Percentiles rank a stretch among this genome's conserved stretches.
phyloP scores from a whole-genome alignment of 2,329 filamentous ascomycete species.

The Coleophoma crateriformis region DNA sequence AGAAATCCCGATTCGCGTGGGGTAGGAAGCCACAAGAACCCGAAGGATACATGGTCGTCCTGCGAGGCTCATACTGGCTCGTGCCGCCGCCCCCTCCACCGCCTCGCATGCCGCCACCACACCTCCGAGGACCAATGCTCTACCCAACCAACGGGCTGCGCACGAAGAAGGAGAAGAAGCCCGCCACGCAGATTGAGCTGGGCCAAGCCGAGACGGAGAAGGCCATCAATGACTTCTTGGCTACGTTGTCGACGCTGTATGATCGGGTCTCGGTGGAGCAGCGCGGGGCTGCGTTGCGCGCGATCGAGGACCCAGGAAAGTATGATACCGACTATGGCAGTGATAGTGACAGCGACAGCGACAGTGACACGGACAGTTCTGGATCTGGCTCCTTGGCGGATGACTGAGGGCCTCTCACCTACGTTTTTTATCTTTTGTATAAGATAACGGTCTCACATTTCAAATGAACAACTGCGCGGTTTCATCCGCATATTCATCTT shows the following conservation, averaged over 20 bases:
- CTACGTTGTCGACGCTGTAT: conserved; percentile 11
- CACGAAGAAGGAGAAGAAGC: neutral
- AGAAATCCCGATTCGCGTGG: neutral
- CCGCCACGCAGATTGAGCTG: conserved; percentile 1
- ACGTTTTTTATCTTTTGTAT: no score
- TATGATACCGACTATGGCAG: conserved; percentile 8
- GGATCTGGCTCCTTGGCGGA: neutral
- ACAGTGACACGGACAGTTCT: neutral
- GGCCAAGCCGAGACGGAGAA: conserved; percentile 12
- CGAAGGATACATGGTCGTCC: neutral
- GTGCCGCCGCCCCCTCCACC: neutral
- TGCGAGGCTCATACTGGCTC: neutral
- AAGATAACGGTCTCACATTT: no score
- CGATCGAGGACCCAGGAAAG: conserved; percentile 2
- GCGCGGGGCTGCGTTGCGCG: conserved; percentile 6
- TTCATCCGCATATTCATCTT: no score
- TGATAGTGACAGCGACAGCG: neutral
- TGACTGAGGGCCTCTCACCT: neutral
- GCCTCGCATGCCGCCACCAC: neutral
- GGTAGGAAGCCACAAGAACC: neutral
- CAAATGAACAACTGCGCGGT: no score
- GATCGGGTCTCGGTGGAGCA: conserved; percentile 8
- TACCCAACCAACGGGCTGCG: neutral
- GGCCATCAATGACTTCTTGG: conserved; percentile 13
- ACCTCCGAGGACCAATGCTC: neutral